These are phyloP conservation scores for Rhazya stricta DNA, from an alignment of 257 asterid species.

Conservation along the genomic window DNA sequence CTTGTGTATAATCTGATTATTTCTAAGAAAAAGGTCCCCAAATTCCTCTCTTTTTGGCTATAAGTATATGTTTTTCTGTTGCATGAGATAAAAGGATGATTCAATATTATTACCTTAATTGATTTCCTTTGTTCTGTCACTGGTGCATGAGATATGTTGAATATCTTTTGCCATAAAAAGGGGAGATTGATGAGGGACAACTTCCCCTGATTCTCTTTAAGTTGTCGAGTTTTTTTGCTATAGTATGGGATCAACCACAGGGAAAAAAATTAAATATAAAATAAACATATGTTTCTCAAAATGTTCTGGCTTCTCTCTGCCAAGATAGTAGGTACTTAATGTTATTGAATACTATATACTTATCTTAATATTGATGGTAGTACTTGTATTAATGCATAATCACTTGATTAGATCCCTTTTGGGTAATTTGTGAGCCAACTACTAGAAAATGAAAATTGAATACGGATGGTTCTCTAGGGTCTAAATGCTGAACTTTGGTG, in stretches of 20 bases:
- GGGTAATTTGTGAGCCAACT: background rate
- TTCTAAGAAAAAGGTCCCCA: background rate
- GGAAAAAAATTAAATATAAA: background rate
- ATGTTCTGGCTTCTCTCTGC: background rate
- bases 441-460: background rate
- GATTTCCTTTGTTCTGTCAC: background rate
- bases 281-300: background rate
- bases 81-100: background rate
- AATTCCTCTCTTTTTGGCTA: background rate
- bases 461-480: background rate
- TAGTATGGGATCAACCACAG: background rate
- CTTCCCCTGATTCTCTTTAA: background rate
- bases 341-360: background rate
- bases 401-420: slow-evolving; percentile 1
- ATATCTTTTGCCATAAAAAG: background rate
- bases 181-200: slow-evolving; percentile 3
- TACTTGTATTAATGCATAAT: background rate
- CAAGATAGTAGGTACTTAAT: background rate
- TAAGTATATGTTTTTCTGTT: background rate
- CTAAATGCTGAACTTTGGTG: background rate
- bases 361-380: background rate
- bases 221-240: background rate
- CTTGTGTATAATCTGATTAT: background rate
- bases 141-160: background rate
- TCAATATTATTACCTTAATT: background rate